Evolutionary conservation across 768 basidiomycete genomes (phyloP).

Genomic region (Rhizopogon rudus): DNA sequence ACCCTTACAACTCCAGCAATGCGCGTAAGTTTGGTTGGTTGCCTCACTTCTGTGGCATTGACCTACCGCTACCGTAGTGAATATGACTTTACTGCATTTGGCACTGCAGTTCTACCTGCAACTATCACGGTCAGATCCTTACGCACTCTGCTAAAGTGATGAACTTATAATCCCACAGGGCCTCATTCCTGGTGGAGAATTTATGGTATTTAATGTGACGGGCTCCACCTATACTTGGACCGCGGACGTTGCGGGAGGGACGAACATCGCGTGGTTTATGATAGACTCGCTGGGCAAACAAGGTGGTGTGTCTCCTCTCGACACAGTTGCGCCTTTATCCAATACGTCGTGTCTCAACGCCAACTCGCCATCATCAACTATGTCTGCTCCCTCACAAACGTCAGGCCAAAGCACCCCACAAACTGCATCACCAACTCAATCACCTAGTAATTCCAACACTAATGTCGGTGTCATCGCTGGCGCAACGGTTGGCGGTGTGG

Average conservation of each 20-base stretch:
- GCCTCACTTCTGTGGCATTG: not conserved
- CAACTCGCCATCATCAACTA: constrained; percentile 48
- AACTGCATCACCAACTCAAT: not conserved
- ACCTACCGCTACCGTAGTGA: constrained; percentile 28
- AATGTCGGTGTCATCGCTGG: constrained; percentile 46
- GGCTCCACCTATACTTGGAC: constrained; percentile 45
- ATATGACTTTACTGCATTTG: constrained; percentile 41
- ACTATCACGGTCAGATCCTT: constrained; percentile 40
- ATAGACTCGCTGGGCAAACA: constrained; percentile 41
- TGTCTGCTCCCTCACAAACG: constrained; percentile 16
- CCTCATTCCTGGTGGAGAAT: constrained; percentile 57
- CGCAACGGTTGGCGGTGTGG: constrained; percentile 42
- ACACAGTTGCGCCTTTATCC: constrained; percentile 40
- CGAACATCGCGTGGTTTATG: constrained; percentile 53
- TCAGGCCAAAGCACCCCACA: constrained; percentile 13
- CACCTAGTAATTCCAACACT: constrained; percentile 26
- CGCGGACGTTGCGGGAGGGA: constrained; percentile 52
- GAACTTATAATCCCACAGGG: constrained; percentile 32
- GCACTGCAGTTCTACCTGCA: constrained; percentile 44
- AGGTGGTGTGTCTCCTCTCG: constrained; percentile 58
- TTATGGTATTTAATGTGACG: constrained; percentile 33
- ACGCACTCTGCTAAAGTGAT: not conserved
- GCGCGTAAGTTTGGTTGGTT: constrained; percentile 37
- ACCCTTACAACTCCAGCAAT: constrained; percentile 53
- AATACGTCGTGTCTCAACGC: constrained; percentile 39